Evolutionary conservation across 2,329 filamentous ascomycete genomes (phyloP).

Genomic region (Lasiodiplodia hormozganensis): DNA sequence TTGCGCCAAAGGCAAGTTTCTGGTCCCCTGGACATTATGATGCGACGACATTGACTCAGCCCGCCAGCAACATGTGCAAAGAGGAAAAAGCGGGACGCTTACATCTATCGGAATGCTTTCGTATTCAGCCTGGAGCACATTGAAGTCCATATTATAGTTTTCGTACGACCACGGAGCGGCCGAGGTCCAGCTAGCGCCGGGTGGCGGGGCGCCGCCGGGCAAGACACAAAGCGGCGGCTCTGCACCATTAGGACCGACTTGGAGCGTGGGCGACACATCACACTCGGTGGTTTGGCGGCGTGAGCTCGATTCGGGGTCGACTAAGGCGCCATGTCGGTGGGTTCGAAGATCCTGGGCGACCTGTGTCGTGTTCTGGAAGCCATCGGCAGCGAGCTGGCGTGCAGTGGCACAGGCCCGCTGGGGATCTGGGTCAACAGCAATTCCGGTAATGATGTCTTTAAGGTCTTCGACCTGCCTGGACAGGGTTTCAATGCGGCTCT

Average conservation of each 20-base stretch:
- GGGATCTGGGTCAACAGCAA: constrained; percentile 3
- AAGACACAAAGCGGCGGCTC: not conserved
- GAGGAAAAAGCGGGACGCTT: not conserved
- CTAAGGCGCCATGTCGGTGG: not conserved
- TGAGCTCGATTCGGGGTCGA: not conserved
- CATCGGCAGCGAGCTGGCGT: constrained; percentile 2
- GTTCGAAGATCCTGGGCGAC: not conserved
- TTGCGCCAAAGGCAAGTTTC: not conserved
- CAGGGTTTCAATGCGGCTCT: constrained; percentile 30
- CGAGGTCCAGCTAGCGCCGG: not conserved
- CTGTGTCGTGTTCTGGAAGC: constrained; percentile 5
- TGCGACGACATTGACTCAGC: not conserved
- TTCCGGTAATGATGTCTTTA: constrained; percentile 16
- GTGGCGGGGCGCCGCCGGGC: not conserved
- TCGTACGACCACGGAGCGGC: not conserved
- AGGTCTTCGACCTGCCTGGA: constrained; percentile 20
- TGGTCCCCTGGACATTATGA: not conserved
- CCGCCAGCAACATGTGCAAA: not conserved
- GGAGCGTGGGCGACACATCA: no score
- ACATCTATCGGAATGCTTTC: not conserved
- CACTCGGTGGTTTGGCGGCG: not conserved
- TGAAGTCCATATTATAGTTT: not conserved
- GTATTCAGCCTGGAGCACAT: not conserved
- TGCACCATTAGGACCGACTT: not conserved
- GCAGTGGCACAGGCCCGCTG: constrained; percentile 10